Percentiles rank a stretch among this genome's conserved stretches.
Evolutionary conservation across 2,329 filamentous ascomycete species (phyloP).

Genomic region (Thielaviopsis euricoi): DNA sequence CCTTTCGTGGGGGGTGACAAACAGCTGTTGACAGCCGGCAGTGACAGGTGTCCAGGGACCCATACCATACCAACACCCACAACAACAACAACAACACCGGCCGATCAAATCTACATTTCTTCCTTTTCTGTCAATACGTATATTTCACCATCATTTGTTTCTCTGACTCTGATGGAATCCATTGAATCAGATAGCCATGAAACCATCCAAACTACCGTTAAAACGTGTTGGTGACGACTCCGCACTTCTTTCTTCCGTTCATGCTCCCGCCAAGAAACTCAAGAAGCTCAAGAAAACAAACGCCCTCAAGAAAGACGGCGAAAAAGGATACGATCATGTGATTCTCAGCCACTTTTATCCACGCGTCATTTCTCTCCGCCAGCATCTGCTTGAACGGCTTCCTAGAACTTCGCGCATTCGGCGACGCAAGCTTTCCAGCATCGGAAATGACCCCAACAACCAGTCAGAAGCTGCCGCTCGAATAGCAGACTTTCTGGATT

Average conservation of each 20-base stretch:
- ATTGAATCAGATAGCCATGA: background rate
- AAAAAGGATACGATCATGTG: background rate
- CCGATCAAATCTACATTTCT: background rate
- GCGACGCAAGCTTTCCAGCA: conserved; percentile 35
- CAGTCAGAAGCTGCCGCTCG: conserved; percentile 12
- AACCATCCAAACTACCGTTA: background rate
- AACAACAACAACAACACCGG: background rate
- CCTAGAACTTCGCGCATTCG: conserved; percentile 49
- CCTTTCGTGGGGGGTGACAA: background rate
- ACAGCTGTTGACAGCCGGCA: background rate
- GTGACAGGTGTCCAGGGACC: background rate
- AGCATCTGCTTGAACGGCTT: conserved; percentile 51
- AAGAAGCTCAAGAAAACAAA: background rate
- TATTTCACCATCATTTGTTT: too few species aligned
- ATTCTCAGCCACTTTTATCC: conserved; percentile 37
- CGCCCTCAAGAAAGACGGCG: background rate
- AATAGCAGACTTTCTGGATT: conserved; percentile 11
- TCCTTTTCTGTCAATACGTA: too few species aligned
- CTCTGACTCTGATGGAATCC: background rate
- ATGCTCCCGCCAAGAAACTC: background rate
- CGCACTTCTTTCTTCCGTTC: background rate
- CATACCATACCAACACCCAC: background rate
- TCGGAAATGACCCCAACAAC: conserved; percentile 25
- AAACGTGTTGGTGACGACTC: background rate
- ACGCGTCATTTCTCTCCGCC: conserved; percentile 47